These are phyloP conservation scores for Penicillium desertorum DNA, from an alignment of 495 filamentous ascomycete genomes.

Conservation along the genomic window DNA sequence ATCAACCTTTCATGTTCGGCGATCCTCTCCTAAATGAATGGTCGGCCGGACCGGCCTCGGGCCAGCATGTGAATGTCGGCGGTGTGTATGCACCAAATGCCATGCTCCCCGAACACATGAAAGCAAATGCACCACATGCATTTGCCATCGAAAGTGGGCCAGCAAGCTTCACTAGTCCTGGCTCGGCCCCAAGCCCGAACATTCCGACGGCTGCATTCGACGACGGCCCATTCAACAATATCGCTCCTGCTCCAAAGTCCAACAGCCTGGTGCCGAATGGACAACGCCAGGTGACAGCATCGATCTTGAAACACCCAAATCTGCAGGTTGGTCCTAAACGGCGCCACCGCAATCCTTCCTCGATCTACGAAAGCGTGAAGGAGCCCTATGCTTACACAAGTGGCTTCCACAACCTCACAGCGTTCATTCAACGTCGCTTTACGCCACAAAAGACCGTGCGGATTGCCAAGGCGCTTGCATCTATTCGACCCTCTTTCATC, in stretches of 20 bases:
- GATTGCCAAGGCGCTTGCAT: constrained; percentile 83
- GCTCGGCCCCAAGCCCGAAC: constrained; percentile 51
- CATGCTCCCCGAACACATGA: constrained; percentile 45
- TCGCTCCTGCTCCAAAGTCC: constrained; percentile 24
- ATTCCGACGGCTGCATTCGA: constrained; percentile 41
- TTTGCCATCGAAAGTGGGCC: constrained; percentile 70
- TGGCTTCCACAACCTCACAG: constrained; percentile 85
- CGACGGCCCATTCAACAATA: constrained; percentile 32
- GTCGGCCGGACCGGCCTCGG: constrained; percentile 41
- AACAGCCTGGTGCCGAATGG: constrained; percentile 40
- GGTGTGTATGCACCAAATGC: constrained; percentile 45
- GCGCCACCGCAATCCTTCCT: constrained; percentile 70
- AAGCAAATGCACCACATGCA: constrained; percentile 58
- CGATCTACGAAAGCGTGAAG: constrained; percentile 84
- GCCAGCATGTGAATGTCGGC: constrained; percentile 43
- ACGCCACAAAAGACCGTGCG: constrained; percentile 62
- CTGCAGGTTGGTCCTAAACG: constrained; percentile 49
- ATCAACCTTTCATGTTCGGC: constrained; percentile 50
- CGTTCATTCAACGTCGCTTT: constrained; percentile 78
- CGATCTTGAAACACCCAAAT: constrained; percentile 48
- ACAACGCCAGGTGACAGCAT: constrained; percentile 43
- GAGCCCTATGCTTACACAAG: constrained; percentile 86
- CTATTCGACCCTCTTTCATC: constrained; percentile 90
- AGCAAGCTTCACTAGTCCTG: constrained; percentile 62
- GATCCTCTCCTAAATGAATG: constrained; percentile 51